Percentiles rank a stretch among this genome's conserved stretches.
These are phyloP conservation scores for Venturia effusa DNA, from an alignment of 2,329 filamentous ascomycete species.

Conservation along the genomic window DNA sequence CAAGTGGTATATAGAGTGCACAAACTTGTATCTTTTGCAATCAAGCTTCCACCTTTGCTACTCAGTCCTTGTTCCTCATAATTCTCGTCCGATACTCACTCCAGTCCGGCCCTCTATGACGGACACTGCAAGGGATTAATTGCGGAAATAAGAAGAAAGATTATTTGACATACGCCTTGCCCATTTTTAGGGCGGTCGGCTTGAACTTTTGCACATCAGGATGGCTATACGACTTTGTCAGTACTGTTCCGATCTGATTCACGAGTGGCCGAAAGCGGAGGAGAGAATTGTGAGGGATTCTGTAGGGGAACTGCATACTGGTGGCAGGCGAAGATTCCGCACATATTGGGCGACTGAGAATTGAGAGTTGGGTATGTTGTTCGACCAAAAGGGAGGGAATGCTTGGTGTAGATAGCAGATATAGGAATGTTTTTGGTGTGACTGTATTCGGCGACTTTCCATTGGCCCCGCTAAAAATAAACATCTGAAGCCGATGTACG, in stretches of 20 bases:
- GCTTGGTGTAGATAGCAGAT: background rate
- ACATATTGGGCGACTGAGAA: constrained; percentile 52
- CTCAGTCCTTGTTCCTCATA: background rate
- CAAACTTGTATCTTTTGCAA: constrained; percentile 81
- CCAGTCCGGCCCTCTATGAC: constrained; percentile 97
- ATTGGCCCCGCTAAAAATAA: background rate
- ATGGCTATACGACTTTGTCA: constrained; percentile 43
- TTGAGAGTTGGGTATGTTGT: constrained; percentile 16
- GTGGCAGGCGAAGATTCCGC: constrained; percentile 95
- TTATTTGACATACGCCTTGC: constrained; percentile 66
- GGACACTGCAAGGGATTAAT: constrained; percentile 49
- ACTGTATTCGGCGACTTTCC: background rate
- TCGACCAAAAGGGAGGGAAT: background rate
- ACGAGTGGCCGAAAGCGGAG: constrained; percentile 24
- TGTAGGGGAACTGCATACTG: constrained; percentile 39
- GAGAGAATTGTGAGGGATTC: constrained; percentile 13
- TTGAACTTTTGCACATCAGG: constrained; percentile 96
- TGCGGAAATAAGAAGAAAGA: constrained; percentile 21
- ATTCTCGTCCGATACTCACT: constrained; percentile 50
- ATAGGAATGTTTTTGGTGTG: background rate
- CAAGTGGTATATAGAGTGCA: constrained; percentile 7
- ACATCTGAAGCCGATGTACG: background rate
- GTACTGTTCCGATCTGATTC: constrained; percentile 13
- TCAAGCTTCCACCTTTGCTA: constrained; percentile 70
- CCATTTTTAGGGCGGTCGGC: constrained; percentile 82